Evolutionary conservation across 2,329 filamentous ascomycete genomes (phyloP).

Genomic region (Cladosporium sp.): DNA sequence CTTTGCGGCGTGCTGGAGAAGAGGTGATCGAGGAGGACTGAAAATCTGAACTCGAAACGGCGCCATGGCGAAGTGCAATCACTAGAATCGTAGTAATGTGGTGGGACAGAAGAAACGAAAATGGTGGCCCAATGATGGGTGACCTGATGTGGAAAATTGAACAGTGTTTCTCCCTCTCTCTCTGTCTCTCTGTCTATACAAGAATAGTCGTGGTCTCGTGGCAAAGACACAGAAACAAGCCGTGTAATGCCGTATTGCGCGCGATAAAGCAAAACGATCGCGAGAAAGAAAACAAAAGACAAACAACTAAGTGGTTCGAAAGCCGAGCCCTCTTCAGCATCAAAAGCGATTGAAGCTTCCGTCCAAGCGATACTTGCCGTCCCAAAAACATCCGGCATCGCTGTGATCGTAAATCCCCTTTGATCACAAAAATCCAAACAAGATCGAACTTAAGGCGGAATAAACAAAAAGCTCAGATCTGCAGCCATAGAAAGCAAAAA

Average conservation of each 20-base stretch:
- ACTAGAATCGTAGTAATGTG: too few species aligned
- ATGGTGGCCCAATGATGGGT: too few species aligned
- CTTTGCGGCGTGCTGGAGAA: too few species aligned
- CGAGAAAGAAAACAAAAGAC: not conserved
- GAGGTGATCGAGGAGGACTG: too few species aligned
- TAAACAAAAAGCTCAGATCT: not conserved
- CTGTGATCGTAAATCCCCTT: not conserved
- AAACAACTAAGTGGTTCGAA: not conserved
- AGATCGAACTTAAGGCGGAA: not conserved
- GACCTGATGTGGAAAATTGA: not conserved
- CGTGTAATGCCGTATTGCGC: not conserved
- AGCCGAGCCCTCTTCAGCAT: not conserved
- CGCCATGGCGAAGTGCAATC: too few species aligned
- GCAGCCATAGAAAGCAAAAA: not conserved
- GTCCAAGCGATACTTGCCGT: not conserved
- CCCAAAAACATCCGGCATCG: not conserved
- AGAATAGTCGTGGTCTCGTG: conserved; percentile 12
- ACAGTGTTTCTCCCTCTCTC: not conserved
- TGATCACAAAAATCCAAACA: not conserved
- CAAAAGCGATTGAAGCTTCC: not conserved
- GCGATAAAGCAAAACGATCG: not conserved
- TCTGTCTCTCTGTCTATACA: conserved; percentile 6
- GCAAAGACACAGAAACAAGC: not conserved
- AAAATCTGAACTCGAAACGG: too few species aligned
- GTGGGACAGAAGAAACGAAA: too few species aligned